Evolutionary conservation across 345 rosid genomes (phyloP).

Genomic region (Salix purpurea): DNA sequence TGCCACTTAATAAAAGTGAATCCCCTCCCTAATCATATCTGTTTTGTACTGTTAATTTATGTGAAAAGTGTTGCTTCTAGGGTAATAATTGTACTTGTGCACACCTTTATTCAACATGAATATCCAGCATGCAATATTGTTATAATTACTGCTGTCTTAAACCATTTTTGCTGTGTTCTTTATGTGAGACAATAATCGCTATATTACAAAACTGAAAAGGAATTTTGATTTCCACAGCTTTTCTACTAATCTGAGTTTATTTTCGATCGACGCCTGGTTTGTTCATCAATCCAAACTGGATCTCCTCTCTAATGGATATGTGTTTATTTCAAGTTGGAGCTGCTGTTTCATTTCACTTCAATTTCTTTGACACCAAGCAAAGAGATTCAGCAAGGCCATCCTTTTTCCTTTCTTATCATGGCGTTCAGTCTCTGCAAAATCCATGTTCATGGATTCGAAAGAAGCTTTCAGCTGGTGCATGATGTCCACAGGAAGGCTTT

Average conservation of each 20-base stretch:
- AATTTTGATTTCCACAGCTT: neutral
- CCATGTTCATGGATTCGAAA: neutral
- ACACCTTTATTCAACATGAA: constrained; percentile 20
- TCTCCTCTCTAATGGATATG: no score
- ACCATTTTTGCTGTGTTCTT: constrained; percentile 1
- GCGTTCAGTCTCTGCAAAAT: neutral
- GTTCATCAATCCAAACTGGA: no score
- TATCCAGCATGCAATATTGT: constrained; percentile 2
- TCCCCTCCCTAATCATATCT: constrained; percentile 14
- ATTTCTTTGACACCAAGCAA: no score
- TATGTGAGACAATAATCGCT: neutral
- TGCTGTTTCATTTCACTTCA: neutral
- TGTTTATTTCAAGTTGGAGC: neutral
- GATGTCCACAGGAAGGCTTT: neutral
- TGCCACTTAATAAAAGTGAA: constrained; percentile 4
- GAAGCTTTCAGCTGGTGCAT: neutral
- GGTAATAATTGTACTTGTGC: neutral
- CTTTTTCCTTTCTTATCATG: neutral
- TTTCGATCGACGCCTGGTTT: no score
- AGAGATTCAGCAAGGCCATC: neutral
- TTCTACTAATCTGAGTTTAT: neutral
- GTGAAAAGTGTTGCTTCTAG: neutral
- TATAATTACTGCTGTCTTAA: constrained; percentile 15
- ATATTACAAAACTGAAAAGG: neutral
- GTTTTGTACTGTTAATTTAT: neutral